phyloP scores from a whole-genome alignment of 2,329 filamentous ascomycete species.

The Plectosphaerella cucumerina region DNA sequence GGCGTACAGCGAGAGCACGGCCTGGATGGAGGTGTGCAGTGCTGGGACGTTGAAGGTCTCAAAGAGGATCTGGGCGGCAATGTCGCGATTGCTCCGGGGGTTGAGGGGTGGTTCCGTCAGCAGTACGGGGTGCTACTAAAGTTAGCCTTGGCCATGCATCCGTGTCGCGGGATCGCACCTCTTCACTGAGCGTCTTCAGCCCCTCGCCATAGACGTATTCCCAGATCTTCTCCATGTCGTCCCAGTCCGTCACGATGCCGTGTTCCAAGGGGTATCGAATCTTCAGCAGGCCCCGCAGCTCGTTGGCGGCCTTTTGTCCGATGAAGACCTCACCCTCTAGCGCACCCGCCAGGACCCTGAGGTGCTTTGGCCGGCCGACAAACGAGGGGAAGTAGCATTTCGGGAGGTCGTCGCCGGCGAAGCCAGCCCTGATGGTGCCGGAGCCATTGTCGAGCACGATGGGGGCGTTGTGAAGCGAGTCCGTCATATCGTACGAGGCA shows the following conservation, averaged over 20 bases:
- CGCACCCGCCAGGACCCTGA: constrained; percentile 91
- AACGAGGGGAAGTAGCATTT: constrained; percentile 98
- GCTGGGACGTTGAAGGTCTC: constrained; percentile 98
- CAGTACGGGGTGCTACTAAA: constrained; percentile 77
- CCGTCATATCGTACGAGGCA: constrained; percentile 40
- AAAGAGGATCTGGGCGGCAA: constrained; percentile 94
- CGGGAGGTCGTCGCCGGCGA: constrained; percentile 91
- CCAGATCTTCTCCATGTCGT: constrained; percentile 99
- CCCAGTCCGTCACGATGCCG: constrained; percentile 98
- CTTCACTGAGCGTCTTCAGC: constrained; percentile 93
- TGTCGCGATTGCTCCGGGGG: constrained; percentile 91
- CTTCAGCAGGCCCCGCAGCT: constrained; percentile 88
- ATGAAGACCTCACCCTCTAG: constrained; percentile 97
- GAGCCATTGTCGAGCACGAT: constrained; percentile 99
- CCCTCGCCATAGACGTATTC: constrained; percentile 96
- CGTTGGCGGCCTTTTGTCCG: constrained; percentile 80
- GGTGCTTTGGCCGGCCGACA: constrained; percentile 92
- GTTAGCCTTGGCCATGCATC: neutral
- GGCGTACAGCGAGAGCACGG: constrained; percentile 91
- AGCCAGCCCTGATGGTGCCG: constrained; percentile 93
- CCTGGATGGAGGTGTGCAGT: constrained; percentile 94
- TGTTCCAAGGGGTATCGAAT: constrained; percentile 95
- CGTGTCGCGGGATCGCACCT: constrained; percentile 46
- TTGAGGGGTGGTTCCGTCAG: constrained; percentile 95
- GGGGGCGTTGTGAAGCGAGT: constrained; percentile 86